A percentile compares a stretch with the other conserved stretches of the same genome.
Conservation (phyloP, 306 rosid species). For the Prunus armeniaca region DNA sequence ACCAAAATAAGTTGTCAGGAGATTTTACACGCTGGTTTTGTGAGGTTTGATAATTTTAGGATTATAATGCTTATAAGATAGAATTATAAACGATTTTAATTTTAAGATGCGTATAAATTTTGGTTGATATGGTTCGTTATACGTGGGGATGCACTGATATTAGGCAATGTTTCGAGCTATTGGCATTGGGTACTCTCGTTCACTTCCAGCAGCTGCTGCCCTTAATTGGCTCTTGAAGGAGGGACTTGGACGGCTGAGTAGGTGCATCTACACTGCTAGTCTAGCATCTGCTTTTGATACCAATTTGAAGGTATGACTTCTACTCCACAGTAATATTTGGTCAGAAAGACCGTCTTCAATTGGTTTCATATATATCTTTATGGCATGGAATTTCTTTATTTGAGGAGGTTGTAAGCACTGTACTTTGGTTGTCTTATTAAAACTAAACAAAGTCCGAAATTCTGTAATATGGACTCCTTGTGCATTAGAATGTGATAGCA, state of each 20-base stretch:
- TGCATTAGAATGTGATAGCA: conserved; percentile 5
- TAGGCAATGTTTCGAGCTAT: conserved; percentile 95
- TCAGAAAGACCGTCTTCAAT: background rate
- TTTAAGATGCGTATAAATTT: conserved; percentile 9
- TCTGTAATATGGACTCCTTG: conserved; percentile 18
- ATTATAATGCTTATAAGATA: background rate
- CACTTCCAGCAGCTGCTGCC: conserved; percentile 95
- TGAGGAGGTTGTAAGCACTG: conserved; percentile 6
- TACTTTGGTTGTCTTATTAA: conserved; percentile 22
- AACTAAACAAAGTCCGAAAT: background rate
- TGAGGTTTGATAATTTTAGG: background rate
- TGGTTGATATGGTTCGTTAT: conserved; percentile 13
- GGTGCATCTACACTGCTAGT: conserved; percentile 90
- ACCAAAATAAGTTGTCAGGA: background rate
- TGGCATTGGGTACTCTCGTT: conserved; percentile 73
- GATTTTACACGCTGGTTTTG: background rate
- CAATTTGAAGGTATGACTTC: conserved; percentile 68
- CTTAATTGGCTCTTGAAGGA: conserved; percentile 91
- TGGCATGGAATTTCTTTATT: background rate
- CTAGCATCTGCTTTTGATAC: conserved; percentile 86
- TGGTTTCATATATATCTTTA: background rate
- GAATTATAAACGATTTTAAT: background rate
- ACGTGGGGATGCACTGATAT: conserved; percentile 32
- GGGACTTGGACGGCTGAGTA: conserved; percentile 82
- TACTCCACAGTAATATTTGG: background rate